A percentile compares a stretch with the other conserved stretches of the same genome.
Conservation (phyloP, 805 yeast genomes). For the Schwanniomyces polymorphus region DNA sequence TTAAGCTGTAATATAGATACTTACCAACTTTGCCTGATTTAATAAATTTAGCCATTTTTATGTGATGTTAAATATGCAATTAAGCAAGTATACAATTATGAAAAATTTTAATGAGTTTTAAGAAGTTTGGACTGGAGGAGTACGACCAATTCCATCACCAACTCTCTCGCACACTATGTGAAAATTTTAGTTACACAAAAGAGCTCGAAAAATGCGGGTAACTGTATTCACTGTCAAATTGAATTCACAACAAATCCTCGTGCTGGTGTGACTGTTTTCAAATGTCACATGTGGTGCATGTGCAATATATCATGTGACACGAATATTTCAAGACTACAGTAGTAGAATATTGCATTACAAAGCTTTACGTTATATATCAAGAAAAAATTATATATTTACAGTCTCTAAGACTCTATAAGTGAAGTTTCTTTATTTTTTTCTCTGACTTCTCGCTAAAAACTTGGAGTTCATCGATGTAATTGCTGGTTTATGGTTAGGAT, state of each 20-base stretch:
- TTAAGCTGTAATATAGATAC: constrained; percentile 33
- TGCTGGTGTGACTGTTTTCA: constrained; percentile 4
- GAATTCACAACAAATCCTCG: neutral
- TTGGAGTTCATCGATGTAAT: constrained; percentile 63
- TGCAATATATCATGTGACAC: neutral
- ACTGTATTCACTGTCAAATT: neutral
- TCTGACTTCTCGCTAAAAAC: constrained; percentile 55
- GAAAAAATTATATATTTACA: neutral
- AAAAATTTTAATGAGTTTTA: constrained; percentile 6
- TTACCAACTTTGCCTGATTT: constrained; percentile 99
- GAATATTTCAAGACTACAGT: neutral
- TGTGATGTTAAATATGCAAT: constrained; percentile 20
- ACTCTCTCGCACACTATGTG: constrained; percentile 2
- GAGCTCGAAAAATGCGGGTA: constrained; percentile 6
- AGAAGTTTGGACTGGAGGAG: constrained; percentile 1
- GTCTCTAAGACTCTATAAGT: neutral
- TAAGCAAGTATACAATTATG: neutral
- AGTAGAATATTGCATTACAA: too few relatives aligned
- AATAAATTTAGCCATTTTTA: constrained; percentile 94
- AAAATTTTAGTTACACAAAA: constrained; percentile 9
- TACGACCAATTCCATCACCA: constrained; percentile 2
- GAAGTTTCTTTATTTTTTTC: constrained; percentile 31
- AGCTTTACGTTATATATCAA: neutral
- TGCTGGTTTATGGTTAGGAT: constrained; percentile 5
- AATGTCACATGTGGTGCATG: neutral